A percentile compares a stretch with the other conserved stretches of the same genome.
Conservation (phyloP, 208 protist species). For the Trypanosomatidae sp. region DNA sequence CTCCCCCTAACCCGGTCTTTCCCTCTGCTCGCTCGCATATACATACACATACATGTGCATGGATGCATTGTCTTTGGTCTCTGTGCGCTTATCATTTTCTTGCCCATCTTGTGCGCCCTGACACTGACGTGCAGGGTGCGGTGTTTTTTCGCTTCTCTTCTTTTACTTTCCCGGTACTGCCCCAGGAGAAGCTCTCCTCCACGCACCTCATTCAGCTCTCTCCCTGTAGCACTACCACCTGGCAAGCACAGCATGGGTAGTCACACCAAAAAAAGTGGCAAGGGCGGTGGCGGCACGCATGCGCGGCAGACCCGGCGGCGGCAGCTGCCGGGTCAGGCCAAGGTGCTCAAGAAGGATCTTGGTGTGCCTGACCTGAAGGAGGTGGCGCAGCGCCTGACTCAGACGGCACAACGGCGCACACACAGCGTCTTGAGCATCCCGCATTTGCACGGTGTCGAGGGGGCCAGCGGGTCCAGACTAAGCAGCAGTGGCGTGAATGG, state of each 20-base stretch:
- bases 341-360: conserved; percentile 73
- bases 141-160: not conserved
- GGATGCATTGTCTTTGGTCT: not conserved
- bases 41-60: not conserved
- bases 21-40: not conserved
- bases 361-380: conserved; percentile 82
- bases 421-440: conserved; percentile 78
- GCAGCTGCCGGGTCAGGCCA: conserved; percentile 27
- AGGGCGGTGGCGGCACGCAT: conserved; percentile 64
- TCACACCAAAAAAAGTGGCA: conserved; percentile 87
- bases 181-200: not conserved
- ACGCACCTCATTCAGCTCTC: not conserved
- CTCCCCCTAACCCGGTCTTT: not conserved
- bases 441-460: conserved; percentile 13
- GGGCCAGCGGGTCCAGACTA: not conserved
- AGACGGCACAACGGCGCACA: conserved; percentile 57
- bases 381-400: conserved; percentile 55
- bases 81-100: no score
- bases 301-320: conserved; percentile 30
- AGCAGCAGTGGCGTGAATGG: conserved; percentile 1
- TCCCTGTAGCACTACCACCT: not conserved
- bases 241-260: conserved; percentile 59
- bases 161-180: not conserved
- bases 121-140: no score
- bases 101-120: no score